Percentiles rank a stretch among this genome's conserved stretches.
Conservation (phyloP, 257 asterid species). For the Lycium ferocissimum region DNA sequence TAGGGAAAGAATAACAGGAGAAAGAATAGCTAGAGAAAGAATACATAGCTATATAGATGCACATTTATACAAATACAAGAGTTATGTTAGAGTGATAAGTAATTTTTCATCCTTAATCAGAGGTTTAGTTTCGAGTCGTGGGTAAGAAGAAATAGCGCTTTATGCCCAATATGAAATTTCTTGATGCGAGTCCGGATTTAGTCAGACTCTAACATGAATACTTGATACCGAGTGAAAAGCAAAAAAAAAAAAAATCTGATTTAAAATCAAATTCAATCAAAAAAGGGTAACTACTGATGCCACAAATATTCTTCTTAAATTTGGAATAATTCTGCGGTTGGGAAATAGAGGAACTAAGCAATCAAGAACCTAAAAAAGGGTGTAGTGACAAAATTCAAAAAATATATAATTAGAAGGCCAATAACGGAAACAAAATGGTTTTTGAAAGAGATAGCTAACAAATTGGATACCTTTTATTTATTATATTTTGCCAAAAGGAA, state of each 20-base stretch:
- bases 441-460: constrained; percentile 27
- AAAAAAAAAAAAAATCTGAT: too few relatives aligned
- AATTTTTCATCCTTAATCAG: too few relatives aligned
- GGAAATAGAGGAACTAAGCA: not conserved
- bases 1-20: not conserved
- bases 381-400: not conserved
- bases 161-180: too few relatives aligned
- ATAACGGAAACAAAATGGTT: not conserved
- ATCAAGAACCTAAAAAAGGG: not conserved
- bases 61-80: too few relatives aligned
- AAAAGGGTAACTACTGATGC: not conserved
- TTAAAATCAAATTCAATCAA: not conserved
- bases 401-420: not conserved
- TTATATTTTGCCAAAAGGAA: not conserved
- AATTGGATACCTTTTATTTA: not conserved
- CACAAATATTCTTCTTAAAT: not conserved
- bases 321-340: constrained; percentile 17
- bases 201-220: not conserved
- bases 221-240: not conserved
- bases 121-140: too few relatives aligned
- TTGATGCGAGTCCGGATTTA: too few relatives aligned
- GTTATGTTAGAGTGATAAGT: too few relatives aligned
- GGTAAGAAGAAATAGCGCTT: too few relatives aligned
- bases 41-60: not conserved
- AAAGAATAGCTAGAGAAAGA: not conserved